Percentiles rank a stretch among this genome's conserved stretches.
Conservation (phyloP, 352 stramenopile genomes). For the Phytophthora colocasiae region DNA sequence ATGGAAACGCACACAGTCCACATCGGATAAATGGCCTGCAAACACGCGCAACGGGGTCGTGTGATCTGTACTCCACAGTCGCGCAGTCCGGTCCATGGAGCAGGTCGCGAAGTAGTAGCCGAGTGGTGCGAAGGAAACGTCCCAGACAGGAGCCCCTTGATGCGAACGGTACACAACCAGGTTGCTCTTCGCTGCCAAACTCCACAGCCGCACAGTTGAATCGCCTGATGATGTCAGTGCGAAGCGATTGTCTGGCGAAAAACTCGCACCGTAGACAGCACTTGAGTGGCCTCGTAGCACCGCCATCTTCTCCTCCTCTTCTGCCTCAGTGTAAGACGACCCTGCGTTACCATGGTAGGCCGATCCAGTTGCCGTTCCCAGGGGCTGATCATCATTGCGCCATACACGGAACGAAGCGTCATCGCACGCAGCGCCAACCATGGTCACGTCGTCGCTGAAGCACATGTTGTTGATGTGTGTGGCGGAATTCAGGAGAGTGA, state of each 20-base stretch:
- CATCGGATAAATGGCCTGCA: constrained; percentile 92
- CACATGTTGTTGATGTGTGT: constrained; percentile 84
- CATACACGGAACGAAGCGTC: constrained; percentile 83
- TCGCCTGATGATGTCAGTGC: constrained; percentile 84
- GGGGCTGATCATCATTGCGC: constrained; percentile 80
- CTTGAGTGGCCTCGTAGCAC: constrained; percentile 78
- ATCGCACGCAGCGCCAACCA: constrained; percentile 77
- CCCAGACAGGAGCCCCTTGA: constrained; percentile 89
- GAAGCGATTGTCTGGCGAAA: constrained; percentile 89
- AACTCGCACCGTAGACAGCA: constrained; percentile 86
- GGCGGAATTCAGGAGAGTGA: constrained; percentile 82
- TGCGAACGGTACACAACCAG: constrained; percentile 82
- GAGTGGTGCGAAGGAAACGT: constrained; percentile 88
- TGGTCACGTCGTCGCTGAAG: constrained; percentile 81
- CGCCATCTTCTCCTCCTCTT: constrained; percentile 76
- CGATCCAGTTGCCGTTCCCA: constrained; percentile 71
- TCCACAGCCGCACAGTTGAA: constrained; percentile 87
- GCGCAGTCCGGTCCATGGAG: constrained; percentile 93
- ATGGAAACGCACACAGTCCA: constrained; percentile 94
- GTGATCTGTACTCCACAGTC: constrained; percentile 95
- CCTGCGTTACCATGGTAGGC: constrained; percentile 56
- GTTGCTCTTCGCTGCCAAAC: constrained; percentile 81
- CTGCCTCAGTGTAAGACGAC: constrained; percentile 45
- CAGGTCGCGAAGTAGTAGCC: constrained; percentile 97
- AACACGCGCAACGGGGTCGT: constrained; percentile 93